Evolutionary conservation across 2,329 filamentous ascomycete genomes (phyloP).

Genomic region (Trichoderma endophyticum): DNA sequence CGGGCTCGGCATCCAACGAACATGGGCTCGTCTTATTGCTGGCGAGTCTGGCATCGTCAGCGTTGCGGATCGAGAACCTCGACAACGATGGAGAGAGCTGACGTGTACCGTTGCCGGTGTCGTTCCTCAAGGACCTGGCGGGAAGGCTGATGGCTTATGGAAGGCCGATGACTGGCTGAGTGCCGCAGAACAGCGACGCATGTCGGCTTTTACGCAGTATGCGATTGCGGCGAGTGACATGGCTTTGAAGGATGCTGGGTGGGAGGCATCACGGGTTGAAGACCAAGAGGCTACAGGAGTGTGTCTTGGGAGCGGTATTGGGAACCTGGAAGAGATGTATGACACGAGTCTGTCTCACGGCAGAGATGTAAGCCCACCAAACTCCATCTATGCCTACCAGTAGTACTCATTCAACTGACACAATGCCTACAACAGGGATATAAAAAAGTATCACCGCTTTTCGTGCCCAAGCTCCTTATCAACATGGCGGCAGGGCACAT

Average conservation of each 20-base stretch:
- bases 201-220: constrained; percentile 91
- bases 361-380: constrained; percentile 52
- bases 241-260: constrained; percentile 78
- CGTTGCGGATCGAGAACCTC: constrained; percentile 58
- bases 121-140: constrained; percentile 63
- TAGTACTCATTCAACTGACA: background rate
- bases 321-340: constrained; percentile 88
- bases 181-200: constrained; percentile 62
- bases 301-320: constrained; percentile 91
- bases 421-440: constrained; percentile 63
- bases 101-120: constrained; percentile 83
- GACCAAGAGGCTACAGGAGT: constrained; percentile 79
- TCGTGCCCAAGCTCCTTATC: constrained; percentile 88
- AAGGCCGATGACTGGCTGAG: constrained; percentile 52
- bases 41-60: constrained; percentile 79
- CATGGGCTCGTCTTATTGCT: constrained; percentile 78
- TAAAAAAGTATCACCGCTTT: constrained; percentile 86
- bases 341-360: constrained; percentile 75
- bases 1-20: constrained; percentile 71
- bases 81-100: constrained; percentile 61
- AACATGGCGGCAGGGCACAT: constrained; percentile 94
- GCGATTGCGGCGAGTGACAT: constrained; percentile 83
- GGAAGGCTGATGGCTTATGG: constrained; percentile 46
- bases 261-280: constrained; percentile 59
- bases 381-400: no score